phyloP scores from a whole-genome alignment of 805 yeast genomes.

The Pichia cephalocereana region DNA sequence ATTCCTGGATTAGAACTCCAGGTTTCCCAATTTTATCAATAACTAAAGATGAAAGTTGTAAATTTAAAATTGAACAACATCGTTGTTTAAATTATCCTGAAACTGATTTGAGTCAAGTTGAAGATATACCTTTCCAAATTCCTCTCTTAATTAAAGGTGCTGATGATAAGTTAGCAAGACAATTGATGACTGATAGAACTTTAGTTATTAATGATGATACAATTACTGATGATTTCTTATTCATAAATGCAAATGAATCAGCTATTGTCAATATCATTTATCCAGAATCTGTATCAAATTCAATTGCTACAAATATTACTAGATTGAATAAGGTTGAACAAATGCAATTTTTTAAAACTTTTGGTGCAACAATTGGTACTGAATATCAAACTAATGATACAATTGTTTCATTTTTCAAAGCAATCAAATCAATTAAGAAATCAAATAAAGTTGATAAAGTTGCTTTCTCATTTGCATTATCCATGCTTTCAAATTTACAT shows the following conservation, averaged over 20 bases:
- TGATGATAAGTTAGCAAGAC: conserved; percentile 30
- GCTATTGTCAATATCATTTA: conserved; percentile 46
- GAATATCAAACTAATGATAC: conserved; percentile 23
- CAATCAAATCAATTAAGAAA: conserved; percentile 23
- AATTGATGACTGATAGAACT: conserved; percentile 36
- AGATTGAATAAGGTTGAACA: conserved; percentile 26
- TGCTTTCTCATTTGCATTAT: conserved; percentile 30
- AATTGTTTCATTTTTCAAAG: conserved; percentile 25
- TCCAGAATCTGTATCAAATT: conserved; percentile 19
- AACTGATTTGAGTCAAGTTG: conserved; percentile 23
- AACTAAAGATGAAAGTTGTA: conserved; percentile 22
- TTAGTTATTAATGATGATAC: conserved; percentile 14
- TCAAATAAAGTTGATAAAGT: conserved; percentile 21
- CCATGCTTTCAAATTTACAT: conserved; percentile 24
- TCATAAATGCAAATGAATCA: conserved; percentile 35
- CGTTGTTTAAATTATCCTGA: conserved; percentile 24
- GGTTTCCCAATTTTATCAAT: conserved; percentile 63
- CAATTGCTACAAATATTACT: conserved; percentile 19
- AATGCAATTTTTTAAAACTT: conserved; percentile 30
- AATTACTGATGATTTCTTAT: conserved; percentile 24
- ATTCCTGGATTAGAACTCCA: conserved; percentile 51
- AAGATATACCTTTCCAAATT: conserved; percentile 52
- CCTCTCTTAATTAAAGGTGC: conserved; percentile 40
- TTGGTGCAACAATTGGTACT: conserved; percentile 31
- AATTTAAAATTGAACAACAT: conserved; percentile 35